Percentiles rank a stretch among this genome's conserved stretches.
Evolutionary conservation across 2,329 filamentous ascomycete genomes (phyloP).

Genomic region (Geosmithia flava): DNA sequence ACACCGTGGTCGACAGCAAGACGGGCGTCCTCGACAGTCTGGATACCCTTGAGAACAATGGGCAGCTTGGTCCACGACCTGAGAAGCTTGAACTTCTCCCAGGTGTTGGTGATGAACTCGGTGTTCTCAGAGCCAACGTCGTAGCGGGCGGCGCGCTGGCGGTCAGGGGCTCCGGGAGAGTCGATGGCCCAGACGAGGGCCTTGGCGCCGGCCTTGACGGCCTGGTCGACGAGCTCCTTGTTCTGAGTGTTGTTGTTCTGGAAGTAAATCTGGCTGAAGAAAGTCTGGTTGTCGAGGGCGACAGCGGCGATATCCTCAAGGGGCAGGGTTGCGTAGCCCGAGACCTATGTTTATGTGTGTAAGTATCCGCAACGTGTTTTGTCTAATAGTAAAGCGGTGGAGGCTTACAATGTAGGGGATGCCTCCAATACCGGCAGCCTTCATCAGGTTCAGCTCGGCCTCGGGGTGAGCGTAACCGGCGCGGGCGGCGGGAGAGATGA

Average conservation of each 20-base stretch:
- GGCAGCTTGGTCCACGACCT: slow-evolving; percentile 21
- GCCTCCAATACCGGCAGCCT: slow-evolving; percentile 31
- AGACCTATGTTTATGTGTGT: slow-evolving; percentile 3
- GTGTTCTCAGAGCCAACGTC: slow-evolving; percentile 21
- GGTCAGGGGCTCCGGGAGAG: slow-evolving; percentile 23
- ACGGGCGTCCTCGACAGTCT: slow-evolving; percentile 20
- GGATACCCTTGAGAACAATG: slow-evolving; percentile 27
- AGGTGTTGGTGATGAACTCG: slow-evolving; percentile 9
- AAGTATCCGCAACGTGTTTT: background rate
- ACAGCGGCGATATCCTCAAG: slow-evolving; percentile 24
- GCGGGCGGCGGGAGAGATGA: slow-evolving; percentile 36
- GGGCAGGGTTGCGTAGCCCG: slow-evolving; percentile 15
- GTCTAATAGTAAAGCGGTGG: background rate
- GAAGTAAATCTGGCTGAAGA: slow-evolving; percentile 21
- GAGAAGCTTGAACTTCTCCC: slow-evolving; percentile 24
- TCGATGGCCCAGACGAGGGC: slow-evolving; percentile 26
- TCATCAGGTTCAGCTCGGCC: slow-evolving; percentile 35
- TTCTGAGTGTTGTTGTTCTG: slow-evolving; percentile 18
- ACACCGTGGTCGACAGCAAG: slow-evolving; percentile 15
- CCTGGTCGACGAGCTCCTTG: slow-evolving; percentile 14
- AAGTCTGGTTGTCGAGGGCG: slow-evolving; percentile 20
- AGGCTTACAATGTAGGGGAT: slow-evolving; percentile 34
- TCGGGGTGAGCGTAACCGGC: slow-evolving; percentile 29
- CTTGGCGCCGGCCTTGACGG: slow-evolving; percentile 18
- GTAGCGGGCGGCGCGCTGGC: slow-evolving; percentile 25